These are phyloP conservation scores for Pleurotus citrinopileatus DNA, from an alignment of 768 basidiomycete species.

Conservation along the genomic window DNA sequence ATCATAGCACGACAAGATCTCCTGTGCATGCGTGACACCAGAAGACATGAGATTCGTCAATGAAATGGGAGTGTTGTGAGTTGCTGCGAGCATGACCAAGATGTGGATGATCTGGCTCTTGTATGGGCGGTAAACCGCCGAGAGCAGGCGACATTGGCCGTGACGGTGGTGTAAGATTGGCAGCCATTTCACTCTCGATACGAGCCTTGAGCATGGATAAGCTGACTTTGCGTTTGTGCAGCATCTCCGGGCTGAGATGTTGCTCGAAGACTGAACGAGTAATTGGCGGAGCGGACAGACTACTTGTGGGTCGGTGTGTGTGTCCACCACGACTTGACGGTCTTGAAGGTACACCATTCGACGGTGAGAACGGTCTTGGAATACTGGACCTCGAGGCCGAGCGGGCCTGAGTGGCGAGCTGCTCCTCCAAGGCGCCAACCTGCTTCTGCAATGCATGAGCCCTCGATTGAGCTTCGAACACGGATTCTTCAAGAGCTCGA, in stretches of 20 bases:
- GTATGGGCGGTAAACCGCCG: slow-evolving; percentile 31
- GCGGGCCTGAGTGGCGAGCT: slow-evolving; percentile 45
- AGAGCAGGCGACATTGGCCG: slow-evolving; percentile 54
- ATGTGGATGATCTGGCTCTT: slow-evolving; percentile 21
- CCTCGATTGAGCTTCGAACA: slow-evolving; percentile 71
- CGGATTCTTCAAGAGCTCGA: slow-evolving; percentile 66
- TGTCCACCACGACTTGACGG: slow-evolving; percentile 42
- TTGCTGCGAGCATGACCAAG: slow-evolving; percentile 22
- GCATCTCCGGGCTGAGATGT: slow-evolving; percentile 68
- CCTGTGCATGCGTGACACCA: slow-evolving; percentile 85
- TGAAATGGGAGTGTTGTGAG: slow-evolving; percentile 59
- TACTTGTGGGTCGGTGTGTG: slow-evolving; percentile 34
- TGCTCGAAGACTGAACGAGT: slow-evolving; percentile 66
- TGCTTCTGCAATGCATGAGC: slow-evolving; percentile 70
- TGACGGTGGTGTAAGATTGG: slow-evolving; percentile 39
- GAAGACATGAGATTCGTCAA: slow-evolving; percentile 87
- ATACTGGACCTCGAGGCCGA: slow-evolving; percentile 36
- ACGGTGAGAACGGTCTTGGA: slow-evolving; percentile 45
- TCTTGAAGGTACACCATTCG: slow-evolving; percentile 33
- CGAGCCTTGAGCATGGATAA: slow-evolving; percentile 89
- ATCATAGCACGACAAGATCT: slow-evolving; percentile 73
- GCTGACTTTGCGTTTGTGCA: slow-evolving; percentile 81
- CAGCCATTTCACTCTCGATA: slow-evolving; percentile 76
- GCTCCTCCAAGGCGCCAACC: slow-evolving; percentile 61
- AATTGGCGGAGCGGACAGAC: slow-evolving; percentile 34